Conservation (phyloP, 2,329 filamentous ascomycete genomes). For the Peltaster fructicola region DNA sequence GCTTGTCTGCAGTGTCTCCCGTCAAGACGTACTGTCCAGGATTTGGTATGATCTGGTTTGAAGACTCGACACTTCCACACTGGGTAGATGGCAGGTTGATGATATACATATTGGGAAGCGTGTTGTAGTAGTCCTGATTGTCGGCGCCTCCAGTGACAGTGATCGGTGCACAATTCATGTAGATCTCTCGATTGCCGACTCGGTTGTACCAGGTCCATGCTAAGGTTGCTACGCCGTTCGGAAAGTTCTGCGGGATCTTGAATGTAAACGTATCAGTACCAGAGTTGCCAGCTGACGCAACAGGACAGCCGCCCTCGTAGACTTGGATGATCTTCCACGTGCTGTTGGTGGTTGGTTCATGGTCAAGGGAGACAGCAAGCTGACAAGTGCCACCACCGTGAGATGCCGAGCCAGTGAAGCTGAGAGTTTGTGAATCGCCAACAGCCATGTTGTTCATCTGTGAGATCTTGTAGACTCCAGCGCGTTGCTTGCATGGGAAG, state of each 20-base stretch:
- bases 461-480: constrained; percentile 28
- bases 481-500: constrained; percentile 63
- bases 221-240: constrained; percentile 51
- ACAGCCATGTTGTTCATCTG: constrained; percentile 43
- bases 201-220: constrained; percentile 84
- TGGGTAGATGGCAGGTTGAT: constrained; percentile 41
- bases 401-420: constrained; percentile 53
- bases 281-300: constrained; percentile 36
- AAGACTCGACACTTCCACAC: constrained; percentile 37
- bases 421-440: constrained; percentile 42
- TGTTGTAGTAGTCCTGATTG: constrained; percentile 32
- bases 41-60: constrained; percentile 42
- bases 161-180: constrained; percentile 84
- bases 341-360: constrained; percentile 37
- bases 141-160: constrained; percentile 35
- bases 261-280: constrained; percentile 34
- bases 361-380: constrained; percentile 65
- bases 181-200: constrained; percentile 81
- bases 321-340: constrained; percentile 82
- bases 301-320: constrained; percentile 70
- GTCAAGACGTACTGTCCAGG: constrained; percentile 28
- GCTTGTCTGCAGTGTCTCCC: constrained; percentile 1
- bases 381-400: constrained; percentile 93
- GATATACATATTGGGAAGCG: constrained; percentile 51
- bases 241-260: constrained; percentile 53